phyloP scores from a whole-genome alignment of 306 rosid genomes.

The Vigna reflexopilosa region DNA sequence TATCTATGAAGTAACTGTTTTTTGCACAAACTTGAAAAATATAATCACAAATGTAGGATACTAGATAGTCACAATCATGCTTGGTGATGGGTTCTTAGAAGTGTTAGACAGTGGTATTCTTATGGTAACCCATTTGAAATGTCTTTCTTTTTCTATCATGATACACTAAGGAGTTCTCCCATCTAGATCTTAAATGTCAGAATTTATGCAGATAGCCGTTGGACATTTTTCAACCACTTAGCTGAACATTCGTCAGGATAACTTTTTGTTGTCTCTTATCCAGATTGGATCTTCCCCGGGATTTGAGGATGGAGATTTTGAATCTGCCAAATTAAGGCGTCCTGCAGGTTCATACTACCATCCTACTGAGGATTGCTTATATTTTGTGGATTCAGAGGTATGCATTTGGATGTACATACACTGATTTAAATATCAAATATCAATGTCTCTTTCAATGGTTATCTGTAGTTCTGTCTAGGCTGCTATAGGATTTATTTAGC shows the following conservation, averaged over 20 bases:
- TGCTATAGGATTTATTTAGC: slow-evolving; percentile 27
- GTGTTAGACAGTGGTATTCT: not conserved
- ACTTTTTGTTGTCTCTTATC: slow-evolving; percentile 43
- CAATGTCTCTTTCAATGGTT: not conserved
- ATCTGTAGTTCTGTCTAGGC: slow-evolving; percentile 18
- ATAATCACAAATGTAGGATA: too few relatives aligned
- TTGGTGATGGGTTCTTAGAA: not conserved
- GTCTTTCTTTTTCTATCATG: slow-evolving; percentile 5
- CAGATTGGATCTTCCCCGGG: slow-evolving; percentile 96
- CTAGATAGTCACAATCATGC: not conserved
- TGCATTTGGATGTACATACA: slow-evolving; percentile 38
- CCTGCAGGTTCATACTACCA: slow-evolving; percentile 87
- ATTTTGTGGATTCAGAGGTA: slow-evolving; percentile 96
- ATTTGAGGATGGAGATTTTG: slow-evolving; percentile 93
- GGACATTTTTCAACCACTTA: slow-evolving; percentile 14
- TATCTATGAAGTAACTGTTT: too few relatives aligned
- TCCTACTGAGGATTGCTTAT: slow-evolving; percentile 73
- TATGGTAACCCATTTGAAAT: not conserved
- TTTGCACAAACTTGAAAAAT: too few relatives aligned
- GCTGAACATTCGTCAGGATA: slow-evolving; percentile 1
- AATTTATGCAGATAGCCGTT: not conserved
- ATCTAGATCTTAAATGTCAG: not conserved
- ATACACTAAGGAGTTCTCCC: not conserved
- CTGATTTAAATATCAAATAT: slow-evolving; percentile 17
- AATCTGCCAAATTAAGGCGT: slow-evolving; percentile 77